Conservation (phyloP, 2,329 filamentous ascomycete species). For the Lasiodiplodia hormozganensis region DNA sequence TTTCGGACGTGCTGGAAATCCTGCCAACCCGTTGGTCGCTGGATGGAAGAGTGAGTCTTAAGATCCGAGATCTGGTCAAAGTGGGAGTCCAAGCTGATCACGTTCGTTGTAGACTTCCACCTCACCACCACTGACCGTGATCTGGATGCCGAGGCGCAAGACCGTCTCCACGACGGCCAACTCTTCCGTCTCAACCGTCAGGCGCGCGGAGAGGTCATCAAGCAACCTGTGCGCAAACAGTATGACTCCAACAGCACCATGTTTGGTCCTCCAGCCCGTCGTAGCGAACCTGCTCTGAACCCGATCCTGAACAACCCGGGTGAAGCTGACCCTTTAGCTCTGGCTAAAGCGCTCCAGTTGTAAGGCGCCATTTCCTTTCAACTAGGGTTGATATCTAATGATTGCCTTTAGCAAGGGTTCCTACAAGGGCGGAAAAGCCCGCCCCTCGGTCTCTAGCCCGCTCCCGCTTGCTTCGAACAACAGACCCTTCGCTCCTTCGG, state of each 20-base stretch:
- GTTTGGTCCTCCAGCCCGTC: neutral
- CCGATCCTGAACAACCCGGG: neutral
- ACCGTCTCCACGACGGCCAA: conserved; percentile 22
- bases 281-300: neutral
- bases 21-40: neutral
- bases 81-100: neutral
- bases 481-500: neutral
- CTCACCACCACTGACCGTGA: conserved; percentile 15
- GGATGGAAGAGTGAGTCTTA: conserved; percentile 14
- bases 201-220: conserved; percentile 5
- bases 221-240: neutral
- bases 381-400: neutral
- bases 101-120: conserved; percentile 1
- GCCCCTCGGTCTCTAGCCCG: neutral
- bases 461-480: neutral
- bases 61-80: no score
- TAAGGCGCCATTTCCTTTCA: neutral
- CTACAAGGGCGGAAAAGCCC: neutral
- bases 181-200: conserved; percentile 25
- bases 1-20: neutral
- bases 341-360: conserved; percentile 18
- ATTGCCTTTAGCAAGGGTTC: conserved; percentile 5
- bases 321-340: neutral
- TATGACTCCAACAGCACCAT: neutral
- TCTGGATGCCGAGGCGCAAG: conserved; percentile 8